Evolutionary conservation across 257 asterid genomes (phyloP).

Genomic region (Anisodus acutangulus): DNA sequence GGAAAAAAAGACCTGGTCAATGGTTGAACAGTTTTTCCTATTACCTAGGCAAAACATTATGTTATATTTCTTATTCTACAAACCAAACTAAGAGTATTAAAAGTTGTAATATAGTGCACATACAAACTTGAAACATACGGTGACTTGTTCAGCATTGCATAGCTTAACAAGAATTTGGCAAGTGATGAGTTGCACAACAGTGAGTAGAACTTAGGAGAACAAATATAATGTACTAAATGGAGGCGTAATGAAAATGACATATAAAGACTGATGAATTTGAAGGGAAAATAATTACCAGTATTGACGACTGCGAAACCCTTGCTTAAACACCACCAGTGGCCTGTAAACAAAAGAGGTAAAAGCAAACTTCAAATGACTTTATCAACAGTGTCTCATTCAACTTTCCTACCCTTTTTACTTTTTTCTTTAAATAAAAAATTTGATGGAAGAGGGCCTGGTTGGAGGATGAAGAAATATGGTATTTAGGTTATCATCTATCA

Average conservation of each 20-base stretch:
- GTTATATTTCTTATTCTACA: background rate
- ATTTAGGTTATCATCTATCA: conserved; percentile 20
- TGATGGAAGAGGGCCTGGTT: background rate
- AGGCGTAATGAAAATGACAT: background rate
- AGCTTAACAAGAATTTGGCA: conserved; percentile 18
- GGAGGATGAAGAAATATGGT: background rate
- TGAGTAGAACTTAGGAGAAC: background rate
- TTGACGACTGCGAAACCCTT: conserved; percentile 77
- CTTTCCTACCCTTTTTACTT: background rate
- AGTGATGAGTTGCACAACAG: background rate
- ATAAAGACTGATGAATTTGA: background rate
- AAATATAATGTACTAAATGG: background rate
- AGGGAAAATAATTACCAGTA: conserved; percentile 58
- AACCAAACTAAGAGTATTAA: background rate
- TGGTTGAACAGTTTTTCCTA: background rate
- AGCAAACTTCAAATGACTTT: background rate
- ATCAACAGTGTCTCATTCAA: background rate
- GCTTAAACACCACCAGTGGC: conserved; percentile 91
- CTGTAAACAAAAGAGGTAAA: conserved; percentile 39
- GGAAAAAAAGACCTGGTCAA: background rate
- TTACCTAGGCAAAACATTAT: background rate
- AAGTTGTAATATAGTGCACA: background rate
- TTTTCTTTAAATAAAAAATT: background rate
- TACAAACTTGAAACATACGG: background rate
- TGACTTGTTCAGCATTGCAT: background rate